Evolutionary conservation across 2,329 filamentous ascomycete species (phyloP), one percentile per base, ranked within the genome.

Genomic region (Neospermospora avenae): DNA sequence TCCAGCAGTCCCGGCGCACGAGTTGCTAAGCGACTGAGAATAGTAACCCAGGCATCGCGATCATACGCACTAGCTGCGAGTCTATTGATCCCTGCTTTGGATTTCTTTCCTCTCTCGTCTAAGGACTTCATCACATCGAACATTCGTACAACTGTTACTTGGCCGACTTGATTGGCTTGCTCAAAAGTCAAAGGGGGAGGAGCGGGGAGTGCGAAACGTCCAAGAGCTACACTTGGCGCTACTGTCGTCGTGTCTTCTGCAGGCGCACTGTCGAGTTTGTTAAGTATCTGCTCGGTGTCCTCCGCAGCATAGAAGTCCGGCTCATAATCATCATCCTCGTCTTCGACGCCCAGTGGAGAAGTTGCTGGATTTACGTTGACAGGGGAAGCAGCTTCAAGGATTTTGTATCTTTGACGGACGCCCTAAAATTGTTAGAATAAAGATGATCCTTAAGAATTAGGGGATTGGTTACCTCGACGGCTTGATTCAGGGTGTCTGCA

Each of bases 311-410:
- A 85, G 67, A 91, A 92, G 70, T 96, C 90, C 0, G 93, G 93
- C 69, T 97, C 93, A 70, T 97, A 97, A 68, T 96, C 91, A 65
- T 96, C 91, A 20, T 96, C 93, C 44, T 96, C 92, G 8, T 88
- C 86, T 6, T 89, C 86, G 3, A 90, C 86, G 25, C 83, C 84
- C 2, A 87, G 73, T 1, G 82, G 83, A 14, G 82, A 79, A 2
- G 84, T 87, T 57, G 84, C 82, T 7, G 84, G 78, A 63, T 84
- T 84, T 28, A 84, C 75, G 69, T 59, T 42, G 53, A 68, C 63
- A 16, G 66, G 60, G 37, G 66, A 63, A 8, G 65, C 25, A 52
- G 66, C 59, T 24, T 59, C 62, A 41, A 72, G 24, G 82, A 74
- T 63, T 25, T 66, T 58, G 41, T 68, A 71, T 56, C 85, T 80